phyloP scores from a whole-genome alignment of 306 rosid genomes.

The Datisca glomerata region DNA sequence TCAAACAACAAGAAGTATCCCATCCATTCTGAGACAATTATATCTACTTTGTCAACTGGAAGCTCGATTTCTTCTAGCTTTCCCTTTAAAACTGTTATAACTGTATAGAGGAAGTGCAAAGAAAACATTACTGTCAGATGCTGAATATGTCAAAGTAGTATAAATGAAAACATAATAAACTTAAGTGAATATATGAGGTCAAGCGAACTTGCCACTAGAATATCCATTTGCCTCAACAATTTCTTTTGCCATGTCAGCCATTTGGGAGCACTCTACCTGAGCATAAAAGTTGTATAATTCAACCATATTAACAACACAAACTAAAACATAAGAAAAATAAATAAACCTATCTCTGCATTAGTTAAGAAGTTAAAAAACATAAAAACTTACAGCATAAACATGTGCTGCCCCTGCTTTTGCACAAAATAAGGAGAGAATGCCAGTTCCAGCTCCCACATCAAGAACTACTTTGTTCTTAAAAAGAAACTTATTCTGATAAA shows the following conservation, averaged over 20 bases:
- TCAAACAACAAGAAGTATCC: constrained; percentile 95
- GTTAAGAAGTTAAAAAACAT: background rate
- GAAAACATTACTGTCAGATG: constrained; percentile 14
- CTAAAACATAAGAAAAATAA: background rate
- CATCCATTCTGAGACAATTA: constrained; percentile 98
- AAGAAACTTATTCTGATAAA: constrained; percentile 84
- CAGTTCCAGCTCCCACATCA: constrained; percentile 99
- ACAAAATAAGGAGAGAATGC: constrained; percentile 89
- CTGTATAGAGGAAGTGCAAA: constrained; percentile 27
- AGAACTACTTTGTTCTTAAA: constrained; percentile 85
- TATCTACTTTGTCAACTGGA: constrained; percentile 86
- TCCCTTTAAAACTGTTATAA: constrained; percentile 86
- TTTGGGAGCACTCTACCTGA: constrained; percentile 95
- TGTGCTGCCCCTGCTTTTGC: constrained; percentile 95
- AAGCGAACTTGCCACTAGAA: constrained; percentile 48
- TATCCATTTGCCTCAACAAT: constrained; percentile 78
- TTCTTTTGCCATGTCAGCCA: constrained; percentile 97
- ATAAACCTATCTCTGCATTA: no score
- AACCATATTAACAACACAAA: constrained; percentile 1
- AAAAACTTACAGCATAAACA: constrained; percentile 69
- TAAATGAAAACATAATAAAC: background rate
- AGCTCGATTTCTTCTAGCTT: constrained; percentile 94
- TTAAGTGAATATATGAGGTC: background rate
- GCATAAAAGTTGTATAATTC: constrained; percentile 5
- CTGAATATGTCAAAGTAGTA: background rate